A percentile compares a stretch with the other conserved stretches of the same genome.
Conservation (phyloP, 495 filamentous ascomycete genomes). For the Talaromyces stipitatus region DNA sequence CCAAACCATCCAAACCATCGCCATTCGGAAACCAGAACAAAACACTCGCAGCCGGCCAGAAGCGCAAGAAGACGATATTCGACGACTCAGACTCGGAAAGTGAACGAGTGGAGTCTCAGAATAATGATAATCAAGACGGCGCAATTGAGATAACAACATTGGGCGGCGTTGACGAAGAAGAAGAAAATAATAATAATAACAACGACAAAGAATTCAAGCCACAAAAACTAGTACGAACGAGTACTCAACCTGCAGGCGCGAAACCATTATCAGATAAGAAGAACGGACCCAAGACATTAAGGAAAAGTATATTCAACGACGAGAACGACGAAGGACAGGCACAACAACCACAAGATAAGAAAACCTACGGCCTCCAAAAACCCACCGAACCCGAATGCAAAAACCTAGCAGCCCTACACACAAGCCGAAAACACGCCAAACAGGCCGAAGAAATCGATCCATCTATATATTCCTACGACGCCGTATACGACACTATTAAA, state of each 20-base stretch:
- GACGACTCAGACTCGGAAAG: constrained; percentile 39
- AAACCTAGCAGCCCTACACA: constrained; percentile 44
- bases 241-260: constrained; percentile 6
- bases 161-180: constrained; percentile 27
- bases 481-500: constrained; percentile 44
- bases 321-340: constrained; percentile 23
- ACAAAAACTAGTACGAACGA: not conserved
- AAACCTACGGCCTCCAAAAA: constrained; percentile 12
- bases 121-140: constrained; percentile 8
- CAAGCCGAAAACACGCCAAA: constrained; percentile 38
- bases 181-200: not conserved
- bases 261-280: constrained; percentile 27
- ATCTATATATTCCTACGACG: constrained; percentile 51
- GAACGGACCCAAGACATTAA: constrained; percentile 8
- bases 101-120: constrained; percentile 37
- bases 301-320: constrained; percentile 35
- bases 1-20: constrained; percentile 21
- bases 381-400: constrained; percentile 24
- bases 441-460: constrained; percentile 42
- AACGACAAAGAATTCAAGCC: not conserved
- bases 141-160: constrained; percentile 33
- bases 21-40: not conserved
- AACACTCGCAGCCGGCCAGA: constrained; percentile 46
- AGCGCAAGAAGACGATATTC: constrained; percentile 44
- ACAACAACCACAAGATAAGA: constrained; percentile 18